phyloP scores from a whole-genome alignment of 306 rosid genomes.

The Neltuma alba region DNA sequence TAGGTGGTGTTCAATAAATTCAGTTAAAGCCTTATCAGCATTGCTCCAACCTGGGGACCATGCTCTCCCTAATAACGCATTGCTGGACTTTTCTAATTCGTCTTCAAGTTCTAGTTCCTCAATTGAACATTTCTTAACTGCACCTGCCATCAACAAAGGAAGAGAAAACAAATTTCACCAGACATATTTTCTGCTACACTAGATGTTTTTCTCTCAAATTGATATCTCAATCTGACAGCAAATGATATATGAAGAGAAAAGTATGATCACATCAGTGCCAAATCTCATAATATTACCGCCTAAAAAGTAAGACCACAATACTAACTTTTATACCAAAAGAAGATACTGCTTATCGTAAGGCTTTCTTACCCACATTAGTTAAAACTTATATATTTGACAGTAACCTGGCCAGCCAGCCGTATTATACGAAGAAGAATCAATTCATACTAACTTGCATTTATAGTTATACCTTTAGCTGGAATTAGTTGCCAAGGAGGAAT shows the following conservation, averaged over 20 bases:
- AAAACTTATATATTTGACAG: neutral
- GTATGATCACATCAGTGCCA: constrained; percentile 3
- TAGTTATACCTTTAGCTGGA: constrained; percentile 67
- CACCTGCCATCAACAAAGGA: constrained; percentile 55
- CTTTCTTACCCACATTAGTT: neutral
- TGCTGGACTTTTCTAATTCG: constrained; percentile 82
- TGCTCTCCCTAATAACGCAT: constrained; percentile 84
- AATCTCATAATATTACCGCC: constrained; percentile 14
- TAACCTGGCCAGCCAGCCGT: constrained; percentile 15
- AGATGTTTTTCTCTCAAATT: neutral
- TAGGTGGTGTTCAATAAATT: constrained; percentile 65
- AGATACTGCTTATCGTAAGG: neutral
- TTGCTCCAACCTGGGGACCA: constrained; percentile 98
- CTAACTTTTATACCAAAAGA: constrained; percentile 2
- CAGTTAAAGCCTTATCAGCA: constrained; percentile 69
- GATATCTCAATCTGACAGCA: neutral
- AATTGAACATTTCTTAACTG: constrained; percentile 46
- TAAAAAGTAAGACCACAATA: constrained; percentile 7
- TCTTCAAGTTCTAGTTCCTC: constrained; percentile 85
- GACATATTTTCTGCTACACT: neutral
- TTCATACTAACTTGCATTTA: neutral
- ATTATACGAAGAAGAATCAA: constrained; percentile 3
- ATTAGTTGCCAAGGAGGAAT: constrained; percentile 77
- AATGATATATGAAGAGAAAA: constrained; percentile 26
- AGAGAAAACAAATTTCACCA: constrained; percentile 21